Percentiles rank a stretch among this genome's conserved stretches.
phyloP scores from a whole-genome alignment of 345 rosid genomes.

The Combretum micranthum region DNA sequence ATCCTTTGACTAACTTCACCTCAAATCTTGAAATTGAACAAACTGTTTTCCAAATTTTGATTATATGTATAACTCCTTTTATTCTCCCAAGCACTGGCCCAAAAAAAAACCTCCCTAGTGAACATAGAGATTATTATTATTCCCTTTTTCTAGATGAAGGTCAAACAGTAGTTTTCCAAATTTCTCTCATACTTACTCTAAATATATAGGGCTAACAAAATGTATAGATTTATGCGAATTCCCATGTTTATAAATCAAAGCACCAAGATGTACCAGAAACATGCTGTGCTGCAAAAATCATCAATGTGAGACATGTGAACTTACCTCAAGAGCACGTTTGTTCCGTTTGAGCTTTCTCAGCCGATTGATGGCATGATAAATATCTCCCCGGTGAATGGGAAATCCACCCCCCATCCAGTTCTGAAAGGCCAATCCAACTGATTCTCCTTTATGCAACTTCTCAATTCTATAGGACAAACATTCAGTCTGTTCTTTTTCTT shows the following conservation, averaged over 20 bases:
- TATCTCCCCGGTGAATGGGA: conserved; percentile 70
- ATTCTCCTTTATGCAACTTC: conserved; percentile 49
- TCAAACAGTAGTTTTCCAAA: no score
- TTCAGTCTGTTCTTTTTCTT: conserved; percentile 24
- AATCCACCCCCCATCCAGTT: conserved; percentile 85
- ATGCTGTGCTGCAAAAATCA: not conserved
- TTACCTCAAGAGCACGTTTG: conserved; percentile 76
- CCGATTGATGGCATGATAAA: conserved; percentile 70
- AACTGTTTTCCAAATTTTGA: no score
- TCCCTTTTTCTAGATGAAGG: no score
- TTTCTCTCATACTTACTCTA: no score
- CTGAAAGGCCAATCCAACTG: conserved; percentile 68
- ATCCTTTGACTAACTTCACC: no score
- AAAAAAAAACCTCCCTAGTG: no score
- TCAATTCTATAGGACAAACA: conserved; percentile 73
- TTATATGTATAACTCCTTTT: no score
- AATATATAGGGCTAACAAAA: no score
- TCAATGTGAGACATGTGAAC: not conserved
- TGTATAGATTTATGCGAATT: no score
- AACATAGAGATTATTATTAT: no score
- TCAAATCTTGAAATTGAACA: no score
- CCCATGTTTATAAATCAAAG: not conserved
- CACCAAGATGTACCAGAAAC: not conserved
- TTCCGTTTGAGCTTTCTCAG: conserved; percentile 60
- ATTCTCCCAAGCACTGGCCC: no score